Percentiles rank a stretch among this genome's conserved stretches.
phyloP scores from a whole-genome alignment of 768 basidiomycete species.

The Russula sp. region DNA sequence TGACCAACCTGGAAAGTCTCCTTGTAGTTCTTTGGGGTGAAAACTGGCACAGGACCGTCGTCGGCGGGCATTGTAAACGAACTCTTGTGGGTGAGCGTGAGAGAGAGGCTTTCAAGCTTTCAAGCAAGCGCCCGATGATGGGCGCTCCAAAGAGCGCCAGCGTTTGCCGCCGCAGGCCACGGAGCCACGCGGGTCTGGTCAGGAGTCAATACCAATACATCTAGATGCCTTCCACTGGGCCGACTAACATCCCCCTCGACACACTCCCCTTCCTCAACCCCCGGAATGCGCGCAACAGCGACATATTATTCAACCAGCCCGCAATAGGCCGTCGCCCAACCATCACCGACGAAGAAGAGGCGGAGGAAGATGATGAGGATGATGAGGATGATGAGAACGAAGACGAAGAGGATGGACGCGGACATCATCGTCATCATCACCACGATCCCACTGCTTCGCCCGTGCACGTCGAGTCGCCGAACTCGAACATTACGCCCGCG shows the following conservation, averaged over 20 bases:
- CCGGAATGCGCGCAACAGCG: neutral
- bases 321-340: neutral
- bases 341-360: neutral
- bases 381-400: neutral
- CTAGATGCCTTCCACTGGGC: neutral
- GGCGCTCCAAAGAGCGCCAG: too few relatives aligned
- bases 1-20: conserved; percentile 28
- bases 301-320: conserved; percentile 3
- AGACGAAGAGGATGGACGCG: neutral
- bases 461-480: neutral
- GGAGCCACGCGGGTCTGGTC: neutral
- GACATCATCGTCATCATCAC: neutral
- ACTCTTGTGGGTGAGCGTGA: neutral
- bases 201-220: conserved; percentile 8
- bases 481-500: conserved; percentile 22
- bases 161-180: neutral
- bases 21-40: conserved; percentile 26
- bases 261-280: neutral
- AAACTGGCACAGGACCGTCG: neutral
- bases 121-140: too few relatives aligned
- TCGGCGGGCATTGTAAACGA: neutral
- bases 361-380: neutral
- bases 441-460: neutral
- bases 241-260: conserved; percentile 9
- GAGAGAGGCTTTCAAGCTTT: too few relatives aligned